These are phyloP conservation scores for Hypoxylon sp. DNA, from an alignment of 2,329 filamentous ascomycete species.

Conservation along the genomic window DNA sequence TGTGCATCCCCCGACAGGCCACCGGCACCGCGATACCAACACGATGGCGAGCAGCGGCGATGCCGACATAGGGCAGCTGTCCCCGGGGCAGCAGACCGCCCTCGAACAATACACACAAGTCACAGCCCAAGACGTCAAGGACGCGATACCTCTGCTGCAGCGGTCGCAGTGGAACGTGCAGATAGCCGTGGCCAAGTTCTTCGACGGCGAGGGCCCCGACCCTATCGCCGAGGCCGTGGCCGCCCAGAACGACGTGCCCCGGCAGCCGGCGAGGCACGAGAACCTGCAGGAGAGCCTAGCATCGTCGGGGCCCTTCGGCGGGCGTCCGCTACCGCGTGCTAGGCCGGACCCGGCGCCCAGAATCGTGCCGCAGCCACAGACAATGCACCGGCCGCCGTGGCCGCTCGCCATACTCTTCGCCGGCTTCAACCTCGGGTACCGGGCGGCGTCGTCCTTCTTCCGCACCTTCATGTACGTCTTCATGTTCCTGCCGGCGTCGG, in stretches of 20 bases:
- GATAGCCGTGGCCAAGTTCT: slow-evolving; percentile 97
- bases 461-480: slow-evolving; percentile 79
- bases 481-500: slow-evolving; percentile 76
- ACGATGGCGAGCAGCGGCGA: slow-evolving; percentile 56
- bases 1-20: neutral
- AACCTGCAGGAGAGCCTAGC: slow-evolving; percentile 72
- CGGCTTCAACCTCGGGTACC: slow-evolving; percentile 81
- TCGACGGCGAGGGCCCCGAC: slow-evolving; percentile 91
- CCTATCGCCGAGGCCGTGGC: slow-evolving; percentile 78
- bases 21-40: slow-evolving; percentile 5
- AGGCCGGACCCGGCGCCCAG: slow-evolving; percentile 76
- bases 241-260: slow-evolving; percentile 67
- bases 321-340: slow-evolving; percentile 45
- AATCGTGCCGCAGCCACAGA: slow-evolving; percentile 79
- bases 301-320: slow-evolving; percentile 45
- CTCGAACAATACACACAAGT: slow-evolving; percentile 89
- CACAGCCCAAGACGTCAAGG: slow-evolving; percentile 79
- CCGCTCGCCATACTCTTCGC: slow-evolving; percentile 80
- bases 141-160: slow-evolving; percentile 80
- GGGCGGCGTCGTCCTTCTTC: slow-evolving; percentile 72
- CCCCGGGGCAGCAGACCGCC: slow-evolving; percentile 78
- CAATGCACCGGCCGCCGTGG: slow-evolving; percentile 75
- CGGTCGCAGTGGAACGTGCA: slow-evolving; percentile 97
- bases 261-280: slow-evolving; percentile 71
- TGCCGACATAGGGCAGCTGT: slow-evolving; percentile 73